These are phyloP conservation scores for Xylariaceae sp. DNA, from an alignment of 2,329 filamentous ascomycete genomes.

Conservation along the genomic window DNA sequence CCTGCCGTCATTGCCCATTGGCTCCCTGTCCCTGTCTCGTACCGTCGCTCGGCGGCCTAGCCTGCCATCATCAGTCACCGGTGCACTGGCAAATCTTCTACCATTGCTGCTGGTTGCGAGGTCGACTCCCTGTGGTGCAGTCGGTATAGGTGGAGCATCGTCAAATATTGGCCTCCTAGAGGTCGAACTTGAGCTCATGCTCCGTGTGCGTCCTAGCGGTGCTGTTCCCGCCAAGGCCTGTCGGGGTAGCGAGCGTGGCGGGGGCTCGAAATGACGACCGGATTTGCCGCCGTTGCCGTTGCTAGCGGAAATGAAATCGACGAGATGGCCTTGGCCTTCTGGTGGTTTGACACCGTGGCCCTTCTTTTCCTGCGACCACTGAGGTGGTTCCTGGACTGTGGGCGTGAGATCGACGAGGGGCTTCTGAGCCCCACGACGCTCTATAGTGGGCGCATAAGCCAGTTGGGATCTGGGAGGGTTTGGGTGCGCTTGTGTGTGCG, in stretches of 20 bases:
- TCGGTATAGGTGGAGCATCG: constrained; percentile 29
- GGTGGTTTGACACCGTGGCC: constrained; percentile 34
- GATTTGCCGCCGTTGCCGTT: constrained; percentile 8
- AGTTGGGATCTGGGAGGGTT: constrained; percentile 24
- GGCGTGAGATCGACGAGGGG: constrained; percentile 31
- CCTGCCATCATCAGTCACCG: constrained; percentile 1
- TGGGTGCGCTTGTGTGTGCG: constrained; percentile 14
- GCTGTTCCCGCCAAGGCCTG: constrained; percentile 18
- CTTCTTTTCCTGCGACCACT: constrained; percentile 29
- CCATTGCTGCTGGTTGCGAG: not conserved
- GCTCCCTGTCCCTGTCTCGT: constrained; percentile 13
- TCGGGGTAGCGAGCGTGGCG: constrained; percentile 27
- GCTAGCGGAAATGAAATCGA: constrained; percentile 31
- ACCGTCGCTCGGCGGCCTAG: not conserved
- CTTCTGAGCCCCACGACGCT: constrained; percentile 27
- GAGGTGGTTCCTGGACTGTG: constrained; percentile 29
- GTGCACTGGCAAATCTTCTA: constrained; percentile 5
- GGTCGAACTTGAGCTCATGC: constrained; percentile 28
- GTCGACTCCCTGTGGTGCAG: constrained; percentile 18
- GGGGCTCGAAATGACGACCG: constrained; percentile 18
- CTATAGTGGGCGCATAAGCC: constrained; percentile 20
- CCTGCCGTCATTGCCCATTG: not conserved
- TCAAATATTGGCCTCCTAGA: constrained; percentile 13
- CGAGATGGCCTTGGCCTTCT: constrained; percentile 30
- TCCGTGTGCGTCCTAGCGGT: constrained; percentile 26